A percentile compares a stretch with the other conserved stretches of the same genome.
These are phyloP conservation scores for Ophiocordyceps camponoti-leonardi DNA, from an alignment of 2,329 filamentous ascomycete species.

Conservation along the genomic window DNA sequence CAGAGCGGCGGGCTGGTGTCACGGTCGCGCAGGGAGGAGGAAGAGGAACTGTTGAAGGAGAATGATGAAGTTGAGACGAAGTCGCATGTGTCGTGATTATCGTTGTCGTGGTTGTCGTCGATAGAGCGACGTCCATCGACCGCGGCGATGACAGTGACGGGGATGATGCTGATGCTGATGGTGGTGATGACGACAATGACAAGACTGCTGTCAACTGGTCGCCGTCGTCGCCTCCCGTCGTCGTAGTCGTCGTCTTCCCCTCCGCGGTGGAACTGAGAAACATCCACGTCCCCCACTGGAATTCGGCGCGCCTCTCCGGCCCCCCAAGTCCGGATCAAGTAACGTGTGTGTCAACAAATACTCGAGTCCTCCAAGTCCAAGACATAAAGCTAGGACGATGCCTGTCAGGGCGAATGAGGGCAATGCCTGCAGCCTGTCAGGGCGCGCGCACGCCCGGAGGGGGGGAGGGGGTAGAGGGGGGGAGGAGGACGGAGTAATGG, in stretches of 20 bases:
- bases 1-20: background rate
- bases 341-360: background rate
- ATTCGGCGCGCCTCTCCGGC: background rate
- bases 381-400: background rate
- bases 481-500: background rate
- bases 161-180: no score
- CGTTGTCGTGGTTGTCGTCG: background rate
- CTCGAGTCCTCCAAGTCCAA: background rate
- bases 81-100: background rate
- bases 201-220: slow-evolving; percentile 2
- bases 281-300: background rate
- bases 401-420: background rate
- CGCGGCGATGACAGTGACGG: no score
- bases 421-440: slow-evolving; percentile 1
- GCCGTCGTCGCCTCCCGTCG: no score
- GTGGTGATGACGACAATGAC: background rate
- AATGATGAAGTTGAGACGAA: background rate
- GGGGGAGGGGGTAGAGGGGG: no score
- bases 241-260: background rate
- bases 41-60: background rate
- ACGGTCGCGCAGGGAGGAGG: background rate
- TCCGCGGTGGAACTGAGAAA: background rate
- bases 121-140: background rate
- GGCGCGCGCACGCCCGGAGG: background rate
- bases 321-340: background rate